Percentiles rank a stretch among this genome's conserved stretches.
Evolutionary conservation across 2,329 filamentous ascomycete genomes (phyloP).

Genomic region (Fusarium sp.): DNA sequence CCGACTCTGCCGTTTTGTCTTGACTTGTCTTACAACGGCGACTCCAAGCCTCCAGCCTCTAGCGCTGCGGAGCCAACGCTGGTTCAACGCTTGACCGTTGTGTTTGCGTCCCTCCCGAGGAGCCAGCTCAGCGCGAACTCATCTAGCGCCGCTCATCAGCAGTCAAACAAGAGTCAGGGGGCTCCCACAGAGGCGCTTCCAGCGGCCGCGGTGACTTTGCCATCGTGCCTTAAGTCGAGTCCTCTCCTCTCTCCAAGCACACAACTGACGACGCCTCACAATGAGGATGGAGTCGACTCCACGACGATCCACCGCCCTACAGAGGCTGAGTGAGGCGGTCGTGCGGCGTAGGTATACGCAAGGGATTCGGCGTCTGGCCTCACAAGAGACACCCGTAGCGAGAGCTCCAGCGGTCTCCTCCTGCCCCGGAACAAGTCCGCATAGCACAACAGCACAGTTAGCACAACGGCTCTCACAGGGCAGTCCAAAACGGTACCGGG

Average conservation of each 20-base stretch:
- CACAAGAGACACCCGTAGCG: slow-evolving; percentile 11
- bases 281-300: slow-evolving; percentile 23
- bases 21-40: slow-evolving; percentile 18
- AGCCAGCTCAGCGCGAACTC: slow-evolving; percentile 12
- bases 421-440: slow-evolving; percentile 30
- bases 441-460: slow-evolving; percentile 22
- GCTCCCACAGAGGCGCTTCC: slow-evolving; percentile 9
- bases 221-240: not conserved
- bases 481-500: slow-evolving; percentile 22
- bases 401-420: slow-evolving; percentile 10
- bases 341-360: slow-evolving; percentile 28
- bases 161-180: slow-evolving; percentile 10
- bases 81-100: slow-evolving; percentile 35
- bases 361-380: slow-evolving; percentile 30
- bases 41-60: slow-evolving; percentile 8
- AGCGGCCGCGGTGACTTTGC: slow-evolving; percentile 12
- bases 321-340: slow-evolving; percentile 25
- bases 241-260: slow-evolving; percentile 7
- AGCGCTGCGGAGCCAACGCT: slow-evolving; percentile 24
- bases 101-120: slow-evolving; percentile 24
- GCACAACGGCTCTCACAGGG: slow-evolving; percentile 8
- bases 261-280: slow-evolving; percentile 13
- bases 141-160: slow-evolving; percentile 9
- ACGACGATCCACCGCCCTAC: slow-evolving; percentile 34
- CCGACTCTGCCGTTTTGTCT: slow-evolving; percentile 18